Percentiles rank a stretch among this genome's conserved stretches.
Evolutionary conservation across 495 filamentous ascomycete genomes (phyloP).

Genomic region (Penicillium maclennaniae): DNA sequence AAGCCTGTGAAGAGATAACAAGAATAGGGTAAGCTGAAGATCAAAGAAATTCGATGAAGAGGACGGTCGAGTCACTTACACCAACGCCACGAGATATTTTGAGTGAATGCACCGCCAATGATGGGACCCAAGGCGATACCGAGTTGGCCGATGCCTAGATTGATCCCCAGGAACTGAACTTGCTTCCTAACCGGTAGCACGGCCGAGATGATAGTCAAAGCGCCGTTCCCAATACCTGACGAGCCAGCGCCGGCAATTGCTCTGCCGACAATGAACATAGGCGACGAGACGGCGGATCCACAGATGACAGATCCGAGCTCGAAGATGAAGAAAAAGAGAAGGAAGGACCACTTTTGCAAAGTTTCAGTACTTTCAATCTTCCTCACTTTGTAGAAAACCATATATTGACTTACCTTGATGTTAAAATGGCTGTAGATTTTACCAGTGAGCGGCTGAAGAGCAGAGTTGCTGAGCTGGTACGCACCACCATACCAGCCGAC

Average conservation of each 20-base stretch:
- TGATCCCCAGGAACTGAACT: no score
- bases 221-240: slow-evolving; percentile 47
- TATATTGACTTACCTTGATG: slow-evolving; percentile 31
- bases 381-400: no score
- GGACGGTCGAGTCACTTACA: slow-evolving; percentile 14
- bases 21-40: no score
- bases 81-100: slow-evolving; percentile 31
- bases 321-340: slow-evolving; percentile 48
- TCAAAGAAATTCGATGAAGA: background rate
- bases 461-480: no score
- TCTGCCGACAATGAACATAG: slow-evolving; percentile 70
- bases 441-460: slow-evolving; percentile 26
- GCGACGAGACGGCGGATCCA: slow-evolving; percentile 64
- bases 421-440: slow-evolving; percentile 28
- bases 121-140: slow-evolving; percentile 27
- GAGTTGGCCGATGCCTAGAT: no score
- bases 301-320: slow-evolving; percentile 70
- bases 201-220: slow-evolving; percentile 17
- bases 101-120: slow-evolving; percentile 31
- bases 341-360: no score
- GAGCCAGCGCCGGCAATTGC: slow-evolving; percentile 72
- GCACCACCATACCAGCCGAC: no score
- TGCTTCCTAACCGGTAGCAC: slow-evolving; percentile 19
- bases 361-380: no score
- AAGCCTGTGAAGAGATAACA: no score